phyloP scores from a whole-genome alignment of 371 early-diverging fungal genomes.

The Rhizopus arrhizus region DNA sequence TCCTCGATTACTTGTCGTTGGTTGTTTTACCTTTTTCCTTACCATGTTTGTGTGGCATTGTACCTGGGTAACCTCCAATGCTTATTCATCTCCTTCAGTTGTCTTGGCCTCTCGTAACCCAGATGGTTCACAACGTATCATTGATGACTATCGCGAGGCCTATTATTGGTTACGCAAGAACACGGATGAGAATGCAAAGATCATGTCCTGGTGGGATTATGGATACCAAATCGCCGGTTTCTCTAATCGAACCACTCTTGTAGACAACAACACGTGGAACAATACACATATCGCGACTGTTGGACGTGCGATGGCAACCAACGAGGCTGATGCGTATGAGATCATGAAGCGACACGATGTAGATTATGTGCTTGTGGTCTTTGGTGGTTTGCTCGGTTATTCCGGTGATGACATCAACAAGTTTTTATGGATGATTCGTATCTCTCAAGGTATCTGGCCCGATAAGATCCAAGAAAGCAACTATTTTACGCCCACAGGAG shows the following conservation, averaged over 20 bases:
- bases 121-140: constrained; percentile 91
- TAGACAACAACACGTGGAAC: constrained; percentile 99
- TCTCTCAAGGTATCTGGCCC: constrained; percentile 95
- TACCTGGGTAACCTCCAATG: constrained; percentile 97
- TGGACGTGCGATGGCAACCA: constrained; percentile 90
- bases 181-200: constrained; percentile 89
- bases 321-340: constrained; percentile 90
- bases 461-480: constrained; percentile 84
- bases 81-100: constrained; percentile 99
- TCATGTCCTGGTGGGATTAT: constrained; percentile 99
- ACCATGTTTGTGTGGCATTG: constrained; percentile 94
- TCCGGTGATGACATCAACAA: constrained; percentile 99
- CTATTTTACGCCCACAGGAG: constrained; percentile 89
- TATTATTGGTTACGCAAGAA: constrained; percentile 99
- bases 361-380: constrained; percentile 94
- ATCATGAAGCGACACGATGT: constrained; percentile 92
- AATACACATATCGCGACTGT: constrained; percentile 99
- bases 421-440: constrained; percentile 99
- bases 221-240: constrained; percentile 99
- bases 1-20: constrained; percentile 51
- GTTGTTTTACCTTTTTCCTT: constrained; percentile 65
- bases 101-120: constrained; percentile 87
- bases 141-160: constrained; percentile 99
- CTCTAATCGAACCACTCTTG: constrained; percentile 95
- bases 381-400: constrained; percentile 95